Conservation (phyloP, 1,284 basidiomycete genomes). For the Melampsora larici-populina region DNA sequence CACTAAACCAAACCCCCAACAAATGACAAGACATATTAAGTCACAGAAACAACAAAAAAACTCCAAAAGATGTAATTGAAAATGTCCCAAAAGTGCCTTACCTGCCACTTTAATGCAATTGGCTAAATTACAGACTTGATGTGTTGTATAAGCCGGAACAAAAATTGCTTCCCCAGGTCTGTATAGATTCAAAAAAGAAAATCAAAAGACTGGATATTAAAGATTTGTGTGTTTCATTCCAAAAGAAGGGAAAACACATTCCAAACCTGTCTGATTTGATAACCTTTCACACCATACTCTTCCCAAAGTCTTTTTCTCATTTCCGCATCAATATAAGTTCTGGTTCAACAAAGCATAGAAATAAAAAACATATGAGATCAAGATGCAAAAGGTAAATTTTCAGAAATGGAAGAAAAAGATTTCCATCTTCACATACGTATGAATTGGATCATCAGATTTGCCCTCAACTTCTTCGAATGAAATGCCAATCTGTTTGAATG, state of each 20-base stretch:
- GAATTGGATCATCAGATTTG: conserved; percentile 33
- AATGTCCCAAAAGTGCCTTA: neutral
- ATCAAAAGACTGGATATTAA: neutral
- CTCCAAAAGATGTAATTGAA: neutral
- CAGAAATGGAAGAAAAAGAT: neutral
- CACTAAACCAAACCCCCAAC: conserved; percentile 11
- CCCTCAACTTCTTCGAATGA: conserved; percentile 15
- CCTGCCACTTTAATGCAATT: conserved; percentile 52
- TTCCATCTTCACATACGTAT: conserved; percentile 10
- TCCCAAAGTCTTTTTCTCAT: conserved; percentile 47
- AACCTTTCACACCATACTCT: conserved; percentile 48
- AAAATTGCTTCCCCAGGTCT: too few species aligned
- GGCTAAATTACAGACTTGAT: conserved; percentile 51
- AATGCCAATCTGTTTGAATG: conserved; percentile 19
- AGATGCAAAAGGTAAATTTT: too few species aligned
- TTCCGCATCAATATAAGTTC: conserved; percentile 48
- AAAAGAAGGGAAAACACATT: neutral
- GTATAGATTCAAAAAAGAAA: too few species aligned
- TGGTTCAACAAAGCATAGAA: conserved; percentile 47
- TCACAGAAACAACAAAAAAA: too few species aligned
- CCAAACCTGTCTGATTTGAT: conserved; percentile 46
- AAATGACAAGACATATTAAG: neutral
- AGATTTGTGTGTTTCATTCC: neutral
- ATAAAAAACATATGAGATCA: too few species aligned
- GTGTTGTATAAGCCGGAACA: conserved; percentile 51